Evolutionary conservation across 176 grass and related monocot species (phyloP).

Genomic region (Triticum timopheevii): DNA sequence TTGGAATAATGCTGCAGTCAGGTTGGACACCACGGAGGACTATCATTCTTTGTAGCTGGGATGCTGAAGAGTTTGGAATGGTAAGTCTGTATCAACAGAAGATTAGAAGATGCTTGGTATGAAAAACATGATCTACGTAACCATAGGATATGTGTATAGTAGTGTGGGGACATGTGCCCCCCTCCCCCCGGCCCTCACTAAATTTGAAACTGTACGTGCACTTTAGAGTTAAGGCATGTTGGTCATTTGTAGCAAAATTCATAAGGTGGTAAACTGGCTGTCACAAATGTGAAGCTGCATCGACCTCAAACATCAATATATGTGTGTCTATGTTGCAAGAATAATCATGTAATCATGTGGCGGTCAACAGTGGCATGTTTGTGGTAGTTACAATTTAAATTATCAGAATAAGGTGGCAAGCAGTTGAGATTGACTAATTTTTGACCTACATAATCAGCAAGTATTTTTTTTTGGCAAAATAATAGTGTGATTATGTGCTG

Average conservation of each 20-base stretch:
- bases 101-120: not conserved
- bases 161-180: not conserved
- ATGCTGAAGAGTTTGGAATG: constrained; percentile 98
- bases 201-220: not conserved
- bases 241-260: too few relatives aligned
- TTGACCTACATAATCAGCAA: not conserved
- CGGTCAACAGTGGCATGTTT: too few relatives aligned
- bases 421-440: not conserved
- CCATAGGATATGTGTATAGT: not conserved
- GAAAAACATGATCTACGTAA: not conserved
- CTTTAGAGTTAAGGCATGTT: not conserved
- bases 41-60: constrained; percentile 95
- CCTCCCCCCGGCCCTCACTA: not conserved
- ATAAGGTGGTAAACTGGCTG: too few relatives aligned
- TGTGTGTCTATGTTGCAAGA: too few relatives aligned
- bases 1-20: constrained; percentile 71
- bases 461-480: not conserved
- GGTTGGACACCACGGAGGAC: constrained; percentile 90
- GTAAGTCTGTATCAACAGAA: constrained; percentile 47
- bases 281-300: too few relatives aligned
- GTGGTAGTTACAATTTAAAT: too few relatives aligned
- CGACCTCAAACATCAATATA: too few relatives aligned
- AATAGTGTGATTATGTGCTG: not conserved
- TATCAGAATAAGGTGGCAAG: not conserved
- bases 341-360: too few relatives aligned